phyloP scores from a whole-genome alignment of 2,329 filamentous ascomycete species.

The Fusarium xyrophilum region DNA sequence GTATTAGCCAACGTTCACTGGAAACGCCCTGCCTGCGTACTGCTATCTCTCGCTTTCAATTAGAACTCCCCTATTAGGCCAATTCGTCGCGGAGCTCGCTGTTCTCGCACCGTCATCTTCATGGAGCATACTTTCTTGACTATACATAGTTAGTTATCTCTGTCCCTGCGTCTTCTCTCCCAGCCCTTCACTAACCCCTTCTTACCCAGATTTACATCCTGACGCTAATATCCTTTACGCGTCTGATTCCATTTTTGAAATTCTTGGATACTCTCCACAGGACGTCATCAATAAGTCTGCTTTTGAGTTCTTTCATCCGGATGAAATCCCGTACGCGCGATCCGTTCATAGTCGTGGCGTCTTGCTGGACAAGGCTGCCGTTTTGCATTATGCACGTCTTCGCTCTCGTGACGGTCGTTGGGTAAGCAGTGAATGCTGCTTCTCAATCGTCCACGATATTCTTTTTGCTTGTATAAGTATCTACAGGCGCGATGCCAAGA shows the following conservation, averaged over 20 bases:
- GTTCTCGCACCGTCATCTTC: conserved; percentile 21
- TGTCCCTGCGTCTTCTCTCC: neutral
- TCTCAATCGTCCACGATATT: conserved; percentile 87
- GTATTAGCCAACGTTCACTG: conserved; percentile 23
- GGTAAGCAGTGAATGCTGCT: conserved; percentile 86
- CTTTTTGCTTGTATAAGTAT: conserved; percentile 84
- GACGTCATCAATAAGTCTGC: conserved; percentile 78
- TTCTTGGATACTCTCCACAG: conserved; percentile 78
- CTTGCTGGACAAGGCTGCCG: conserved; percentile 81
- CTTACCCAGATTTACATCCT: conserved; percentile 64
- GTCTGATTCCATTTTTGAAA: conserved; percentile 83
- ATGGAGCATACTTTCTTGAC: conserved; percentile 93
- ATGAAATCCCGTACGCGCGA: conserved; percentile 78
- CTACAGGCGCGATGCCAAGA: conserved; percentile 72
- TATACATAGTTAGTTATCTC: conserved; percentile 74
- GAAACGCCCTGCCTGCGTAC: neutral
- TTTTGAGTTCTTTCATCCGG: conserved; percentile 86
- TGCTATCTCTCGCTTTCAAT: neutral
- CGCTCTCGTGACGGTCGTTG: conserved; percentile 72
- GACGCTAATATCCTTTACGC: conserved; percentile 83
- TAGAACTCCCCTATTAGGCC: neutral
- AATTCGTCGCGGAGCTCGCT: conserved; percentile 24
- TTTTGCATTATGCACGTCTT: conserved; percentile 80
- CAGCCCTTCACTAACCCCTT: conserved; percentile 4
- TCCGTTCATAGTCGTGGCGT: conserved; percentile 76